These are phyloP conservation scores for Eleusine coracana DNA, from an alignment of 176 grass and related monocot genomes.

Conservation along the genomic window DNA sequence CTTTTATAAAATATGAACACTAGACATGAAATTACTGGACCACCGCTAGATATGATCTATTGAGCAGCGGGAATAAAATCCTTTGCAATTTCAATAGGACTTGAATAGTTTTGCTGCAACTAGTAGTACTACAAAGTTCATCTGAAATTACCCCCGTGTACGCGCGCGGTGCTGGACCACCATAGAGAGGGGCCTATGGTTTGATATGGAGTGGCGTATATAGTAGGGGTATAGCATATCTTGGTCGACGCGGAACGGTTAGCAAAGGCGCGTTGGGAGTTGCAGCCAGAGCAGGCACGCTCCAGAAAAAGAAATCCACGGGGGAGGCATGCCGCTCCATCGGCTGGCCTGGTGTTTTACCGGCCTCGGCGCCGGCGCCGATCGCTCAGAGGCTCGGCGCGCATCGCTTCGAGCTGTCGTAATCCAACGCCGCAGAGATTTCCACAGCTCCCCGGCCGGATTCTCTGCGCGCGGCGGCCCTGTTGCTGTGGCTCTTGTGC, in stretches of 20 bases:
- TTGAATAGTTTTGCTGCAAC: not conserved
- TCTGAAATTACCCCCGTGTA: not conserved
- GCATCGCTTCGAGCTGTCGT: conserved; percentile 30
- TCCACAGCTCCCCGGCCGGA: not conserved
- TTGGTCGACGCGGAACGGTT: conserved; percentile 25
- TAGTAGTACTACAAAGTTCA: not conserved
- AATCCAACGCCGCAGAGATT: conserved; percentile 10
- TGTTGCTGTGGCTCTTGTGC: not conserved
- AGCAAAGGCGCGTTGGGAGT: conserved; percentile 23
- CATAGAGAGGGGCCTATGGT: not conserved
- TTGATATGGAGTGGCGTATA: not conserved
- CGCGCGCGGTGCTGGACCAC: not conserved
- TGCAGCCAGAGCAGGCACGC: conserved; percentile 27
- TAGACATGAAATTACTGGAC: not conserved
- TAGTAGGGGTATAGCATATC: not conserved
- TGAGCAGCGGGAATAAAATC: not conserved
- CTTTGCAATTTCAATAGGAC: not conserved
- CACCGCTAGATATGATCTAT: not conserved
- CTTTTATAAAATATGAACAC: not conserved
- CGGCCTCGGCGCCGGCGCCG: conserved; percentile 30
- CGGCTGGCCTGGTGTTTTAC: not conserved
- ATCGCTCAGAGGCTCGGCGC: not conserved
- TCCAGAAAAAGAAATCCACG: conserved; percentile 43
- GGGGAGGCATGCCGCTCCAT: conserved; percentile 19
- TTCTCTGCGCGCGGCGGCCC: not conserved